Evolutionary conservation across 306 rosid species (phyloP).

Genomic region (Cotoneaster glaucophyllus): DNA sequence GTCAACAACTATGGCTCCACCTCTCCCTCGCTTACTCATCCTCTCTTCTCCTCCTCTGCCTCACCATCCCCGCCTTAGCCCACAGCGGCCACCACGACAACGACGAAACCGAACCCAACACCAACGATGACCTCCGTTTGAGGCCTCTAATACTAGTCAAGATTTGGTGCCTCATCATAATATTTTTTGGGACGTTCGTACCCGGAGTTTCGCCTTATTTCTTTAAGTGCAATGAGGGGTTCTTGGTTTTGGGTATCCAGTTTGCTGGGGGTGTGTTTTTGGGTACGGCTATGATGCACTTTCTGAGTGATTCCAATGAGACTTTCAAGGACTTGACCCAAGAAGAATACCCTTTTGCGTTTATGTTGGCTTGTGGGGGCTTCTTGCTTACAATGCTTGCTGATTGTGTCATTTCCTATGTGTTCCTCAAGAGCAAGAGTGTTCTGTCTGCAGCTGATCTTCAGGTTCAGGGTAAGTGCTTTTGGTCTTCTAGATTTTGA

Average conservation of each 20-base stretch:
- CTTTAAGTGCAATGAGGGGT: slow-evolving; percentile 70
- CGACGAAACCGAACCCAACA: not conserved
- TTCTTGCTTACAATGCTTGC: slow-evolving; percentile 62
- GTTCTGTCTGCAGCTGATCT: slow-evolving; percentile 22
- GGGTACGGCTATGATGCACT: slow-evolving; percentile 86
- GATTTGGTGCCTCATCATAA: slow-evolving; percentile 44
- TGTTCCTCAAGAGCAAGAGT: slow-evolving; percentile 18
- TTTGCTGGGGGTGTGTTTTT: slow-evolving; percentile 82
- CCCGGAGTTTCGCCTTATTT: slow-evolving; percentile 66
- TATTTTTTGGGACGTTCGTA: slow-evolving; percentile 58
- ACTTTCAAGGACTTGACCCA: slow-evolving; percentile 56
- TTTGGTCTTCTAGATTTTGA: not conserved
- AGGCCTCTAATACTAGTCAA: slow-evolving; percentile 43
- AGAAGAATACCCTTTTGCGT: slow-evolving; percentile 60
- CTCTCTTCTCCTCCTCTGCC: slow-evolving; percentile 18
- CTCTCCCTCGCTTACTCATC: not conserved
- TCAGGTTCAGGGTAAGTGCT: not conserved
- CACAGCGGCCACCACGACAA: slow-evolving; percentile 44
- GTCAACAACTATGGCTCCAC: not conserved
- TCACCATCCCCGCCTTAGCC: slow-evolving; percentile 34
- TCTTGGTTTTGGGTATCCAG: slow-evolving; percentile 71
- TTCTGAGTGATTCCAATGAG: slow-evolving; percentile 65
- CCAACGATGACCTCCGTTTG: slow-evolving; percentile 26
- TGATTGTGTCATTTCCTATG: slow-evolving; percentile 41
- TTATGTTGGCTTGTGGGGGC: slow-evolving; percentile 68